A percentile compares a stretch with the other conserved stretches of the same genome.
Conservation (phyloP, 139 green algal genomes). For the Auxenochlorella pyrenoidosa region DNA sequence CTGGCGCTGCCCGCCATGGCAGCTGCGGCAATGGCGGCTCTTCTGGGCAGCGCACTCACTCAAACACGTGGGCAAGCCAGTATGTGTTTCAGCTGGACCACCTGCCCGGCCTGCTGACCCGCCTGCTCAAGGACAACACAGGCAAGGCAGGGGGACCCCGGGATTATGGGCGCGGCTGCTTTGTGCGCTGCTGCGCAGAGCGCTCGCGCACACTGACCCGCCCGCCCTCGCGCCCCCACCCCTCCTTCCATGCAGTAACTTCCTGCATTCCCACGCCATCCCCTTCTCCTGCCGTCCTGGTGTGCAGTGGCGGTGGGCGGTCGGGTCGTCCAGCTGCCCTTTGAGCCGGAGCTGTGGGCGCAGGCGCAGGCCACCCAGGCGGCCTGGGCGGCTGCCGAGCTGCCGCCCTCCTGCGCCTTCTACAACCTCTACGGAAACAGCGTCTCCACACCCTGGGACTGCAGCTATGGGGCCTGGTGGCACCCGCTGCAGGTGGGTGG, state of each 20-base stretch:
- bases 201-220: neutral
- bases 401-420: slow-evolving; percentile 19
- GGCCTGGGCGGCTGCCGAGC: neutral
- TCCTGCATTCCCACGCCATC: neutral
- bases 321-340: neutral
- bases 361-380: slow-evolving; percentile 7
- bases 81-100: slow-evolving; percentile 14
- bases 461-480: slow-evolving; percentile 34
- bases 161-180: neutral
- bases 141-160: neutral
- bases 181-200: too few relatives aligned
- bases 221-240: neutral
- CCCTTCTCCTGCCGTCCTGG: neutral
- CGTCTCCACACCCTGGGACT: slow-evolving; percentile 16
- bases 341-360: slow-evolving; percentile 25
- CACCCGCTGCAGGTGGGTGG: neutral
- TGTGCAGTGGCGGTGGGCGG: slow-evolving; percentile 13
- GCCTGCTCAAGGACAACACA: slow-evolving; percentile 30
- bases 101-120: slow-evolving; percentile 21
- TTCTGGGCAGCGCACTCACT: neutral
- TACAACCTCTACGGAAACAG: slow-evolving; percentile 29
- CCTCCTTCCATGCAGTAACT: neutral
- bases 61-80: neutral
- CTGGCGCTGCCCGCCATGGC: neutral
- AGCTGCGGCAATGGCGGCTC: neutral